Evolutionary conservation across 2,329 filamentous ascomycete species (phyloP).

Genomic region (Teratosphaeriaceae sp.): DNA sequence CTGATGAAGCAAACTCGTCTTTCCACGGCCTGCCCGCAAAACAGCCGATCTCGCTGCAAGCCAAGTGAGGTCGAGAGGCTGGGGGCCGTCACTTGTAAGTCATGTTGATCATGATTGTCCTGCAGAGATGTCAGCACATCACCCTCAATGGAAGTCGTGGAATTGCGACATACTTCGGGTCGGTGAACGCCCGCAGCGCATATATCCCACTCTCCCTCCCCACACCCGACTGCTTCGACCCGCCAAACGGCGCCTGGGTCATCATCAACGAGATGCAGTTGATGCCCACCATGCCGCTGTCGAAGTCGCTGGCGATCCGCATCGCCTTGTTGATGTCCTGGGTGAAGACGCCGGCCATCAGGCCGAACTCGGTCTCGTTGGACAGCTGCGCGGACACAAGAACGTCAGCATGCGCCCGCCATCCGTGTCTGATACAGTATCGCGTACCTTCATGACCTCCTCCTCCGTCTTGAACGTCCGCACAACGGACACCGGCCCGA

Average conservation of each 20-base stretch:
- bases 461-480: constrained; percentile 31
- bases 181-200: constrained; percentile 42
- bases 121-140: neutral
- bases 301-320: constrained; percentile 3
- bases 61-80: too few relatives aligned
- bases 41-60: too few relatives aligned
- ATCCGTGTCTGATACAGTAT: neutral
- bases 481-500: constrained; percentile 33
- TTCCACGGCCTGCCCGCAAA: too few relatives aligned
- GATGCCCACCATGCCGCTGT: constrained; percentile 26
- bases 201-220: constrained; percentile 39
- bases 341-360: constrained; percentile 6
- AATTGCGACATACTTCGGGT: constrained; percentile 33
- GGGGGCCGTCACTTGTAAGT: constrained; percentile 7
- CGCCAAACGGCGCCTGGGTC: constrained; percentile 42
- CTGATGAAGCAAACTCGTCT: too few relatives aligned
- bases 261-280: constrained; percentile 28
- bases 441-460: constrained; percentile 19
- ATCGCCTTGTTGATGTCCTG: constrained; percentile 8
- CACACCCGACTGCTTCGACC: constrained; percentile 31
- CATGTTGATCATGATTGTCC: constrained; percentile 7
- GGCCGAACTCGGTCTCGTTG: constrained; percentile 5
- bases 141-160: neutral
- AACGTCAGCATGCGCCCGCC: too few relatives aligned
- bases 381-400: neutral